Base-by-base conservation (phyloP, 75 land plant genomes). In the Pseudotsuga menziesii region DNA sequence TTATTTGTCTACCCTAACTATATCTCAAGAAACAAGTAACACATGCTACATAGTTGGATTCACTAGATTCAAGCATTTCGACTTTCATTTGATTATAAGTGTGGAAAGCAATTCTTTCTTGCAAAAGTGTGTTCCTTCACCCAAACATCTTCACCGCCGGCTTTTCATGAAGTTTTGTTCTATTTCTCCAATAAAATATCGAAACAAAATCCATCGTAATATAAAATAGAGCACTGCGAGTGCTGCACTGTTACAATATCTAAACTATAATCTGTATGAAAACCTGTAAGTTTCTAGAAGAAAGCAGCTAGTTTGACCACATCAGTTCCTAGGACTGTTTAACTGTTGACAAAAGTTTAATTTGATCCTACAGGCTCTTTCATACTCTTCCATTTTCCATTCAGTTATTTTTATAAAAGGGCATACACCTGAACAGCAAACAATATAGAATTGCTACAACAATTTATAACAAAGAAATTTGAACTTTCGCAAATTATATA, bases 401-500 rank as follows among this genome's bases (percentile, higher is more conserved):
- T 4, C 36, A 20, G 9, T 8, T 39, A 39, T 19, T 35, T 69
- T 69, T 12, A 32, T 69, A 20, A 16, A 69, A 69, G 48, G 5
- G 7, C 48, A 8, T 20, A 19, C 20, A 35, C 52, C 20, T 36
- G 13, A 69, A 39, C n/a, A 2, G 52, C 6, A 12, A 44, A 41
- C 52, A 69, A 69, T 41, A 8, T 69, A 22, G 72, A 69, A 69
- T 11, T 41, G 4, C 22, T 2, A 7, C 23, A 64, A 64, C 29
- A 64, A 32, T 14, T 27, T 29, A 64, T 29, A 5, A 32, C 39
- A 16, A 15, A 29, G 15, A 14, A 64, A 1, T 3, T 7, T 3
- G 19, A 4, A 19, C 41, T 41, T 69, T n/a, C 0, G 8, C 23
- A 74, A 52, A 54, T 80, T 14, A 67, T 3, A 48, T 81, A 94